phyloP scores from a whole-genome alignment of 345 rosid genomes.

The Ceriops decandra region DNA sequence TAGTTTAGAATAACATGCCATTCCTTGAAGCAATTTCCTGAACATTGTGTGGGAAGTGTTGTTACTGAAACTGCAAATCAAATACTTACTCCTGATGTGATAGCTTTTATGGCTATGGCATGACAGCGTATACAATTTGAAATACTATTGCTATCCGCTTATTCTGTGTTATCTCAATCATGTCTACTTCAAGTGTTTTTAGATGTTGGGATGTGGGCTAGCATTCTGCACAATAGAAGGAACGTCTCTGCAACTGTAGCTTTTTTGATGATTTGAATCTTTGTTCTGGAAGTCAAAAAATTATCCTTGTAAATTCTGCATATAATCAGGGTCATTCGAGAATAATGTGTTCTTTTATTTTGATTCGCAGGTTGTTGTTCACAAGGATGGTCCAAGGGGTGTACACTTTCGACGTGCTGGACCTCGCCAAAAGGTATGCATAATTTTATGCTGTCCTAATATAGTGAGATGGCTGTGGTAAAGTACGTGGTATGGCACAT shows the following conservation, averaged over 20 bases:
- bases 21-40: background rate
- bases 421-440: conserved; percentile 38
- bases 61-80: background rate
- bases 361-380: conserved; percentile 34
- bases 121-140: too few relatives aligned
- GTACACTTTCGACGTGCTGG: conserved; percentile 46
- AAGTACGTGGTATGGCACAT: background rate
- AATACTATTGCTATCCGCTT: too few relatives aligned
- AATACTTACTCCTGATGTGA: too few relatives aligned
- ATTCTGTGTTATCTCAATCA: too few relatives aligned
- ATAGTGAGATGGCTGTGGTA: background rate
- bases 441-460: background rate
- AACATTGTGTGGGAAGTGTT: background rate
- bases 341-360: background rate
- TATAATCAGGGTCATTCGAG: background rate
- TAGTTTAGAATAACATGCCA: background rate
- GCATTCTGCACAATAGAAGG: background rate
- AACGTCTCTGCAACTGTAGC: background rate
- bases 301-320: too few relatives aligned
- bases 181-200: too few relatives aligned
- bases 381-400: conserved; percentile 34
- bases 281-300: background rate
- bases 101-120: too few relatives aligned
- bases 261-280: background rate
- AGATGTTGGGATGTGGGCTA: too few relatives aligned